Conservation (phyloP, 352 stramenopile genomes). For the Globisporangium takayamanum region DNA sequence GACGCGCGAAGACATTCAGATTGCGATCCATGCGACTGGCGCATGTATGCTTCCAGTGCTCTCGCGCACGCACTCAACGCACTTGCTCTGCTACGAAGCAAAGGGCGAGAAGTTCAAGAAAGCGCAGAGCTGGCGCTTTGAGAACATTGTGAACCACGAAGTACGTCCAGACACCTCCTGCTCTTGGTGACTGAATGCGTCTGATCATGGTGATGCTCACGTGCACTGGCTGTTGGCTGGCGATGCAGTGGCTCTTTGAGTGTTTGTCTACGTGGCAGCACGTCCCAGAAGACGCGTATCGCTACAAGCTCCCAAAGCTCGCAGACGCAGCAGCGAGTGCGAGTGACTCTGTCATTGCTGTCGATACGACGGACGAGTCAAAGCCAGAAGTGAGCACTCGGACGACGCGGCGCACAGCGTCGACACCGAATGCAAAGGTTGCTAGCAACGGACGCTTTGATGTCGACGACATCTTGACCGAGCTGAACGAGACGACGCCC, state of each 20-base stretch:
- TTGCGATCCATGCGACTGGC: conserved; percentile 76
- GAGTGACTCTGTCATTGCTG: conserved; percentile 11
- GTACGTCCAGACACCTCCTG: conserved; percentile 20
- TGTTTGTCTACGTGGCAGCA: conserved; percentile 65
- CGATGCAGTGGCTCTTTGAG: conserved; percentile 64
- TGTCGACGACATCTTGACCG: conserved; percentile 46
- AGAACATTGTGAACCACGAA: conserved; percentile 77
- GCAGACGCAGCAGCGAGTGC: not conserved
- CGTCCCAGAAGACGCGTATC: conserved; percentile 45
- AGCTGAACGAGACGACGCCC: conserved; percentile 47
- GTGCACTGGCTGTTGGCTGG: conserved; percentile 4
- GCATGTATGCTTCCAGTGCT: conserved; percentile 80
- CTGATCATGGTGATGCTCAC: not conserved
- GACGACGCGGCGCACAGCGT: not conserved
- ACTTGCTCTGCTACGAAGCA: conserved; percentile 72
- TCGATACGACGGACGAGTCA: conserved; percentile 5
- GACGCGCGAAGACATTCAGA: conserved; percentile 77
- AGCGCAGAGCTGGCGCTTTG: conserved; percentile 69
- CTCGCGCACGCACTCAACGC: conserved; percentile 74
- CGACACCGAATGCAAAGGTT: conserved; percentile 17
- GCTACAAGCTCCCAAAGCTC: conserved; percentile 20
- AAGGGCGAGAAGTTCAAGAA: conserved; percentile 85
- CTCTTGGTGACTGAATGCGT: not conserved
- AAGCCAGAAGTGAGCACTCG: not conserved
- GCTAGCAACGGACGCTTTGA: conserved; percentile 33